A percentile compares a stretch with the other conserved stretches of the same genome.
Evolutionary conservation across 1,284 basidiomycete genomes (phyloP).

Genomic region (Flammula alnicola): DNA sequence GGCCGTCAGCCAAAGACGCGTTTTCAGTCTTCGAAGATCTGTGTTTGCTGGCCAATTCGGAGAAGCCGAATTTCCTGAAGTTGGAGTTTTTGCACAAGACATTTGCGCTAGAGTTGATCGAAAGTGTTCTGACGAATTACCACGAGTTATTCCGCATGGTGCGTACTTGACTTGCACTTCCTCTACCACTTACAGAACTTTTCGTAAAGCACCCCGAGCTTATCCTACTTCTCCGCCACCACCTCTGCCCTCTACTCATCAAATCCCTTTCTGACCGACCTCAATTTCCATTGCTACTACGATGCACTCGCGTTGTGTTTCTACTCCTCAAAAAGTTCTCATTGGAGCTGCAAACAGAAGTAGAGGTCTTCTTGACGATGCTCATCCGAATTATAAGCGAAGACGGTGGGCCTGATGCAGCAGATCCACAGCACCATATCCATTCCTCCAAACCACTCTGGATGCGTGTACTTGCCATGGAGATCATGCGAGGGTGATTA

Average conservation of each 20-base stretch:
- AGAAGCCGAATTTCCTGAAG: conserved; percentile 84
- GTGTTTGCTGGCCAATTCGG: conserved; percentile 84
- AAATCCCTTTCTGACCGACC: conserved; percentile 85
- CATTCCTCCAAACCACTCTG: conserved; percentile 71
- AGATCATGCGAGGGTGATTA: conserved; percentile 82
- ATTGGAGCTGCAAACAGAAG: conserved; percentile 76
- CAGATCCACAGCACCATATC: conserved; percentile 36
- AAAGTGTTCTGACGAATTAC: conserved; percentile 96
- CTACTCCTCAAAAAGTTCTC: conserved; percentile 93
- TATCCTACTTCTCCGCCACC: conserved; percentile 82
- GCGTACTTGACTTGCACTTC: conserved; percentile 21
- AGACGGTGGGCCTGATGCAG: conserved; percentile 50
- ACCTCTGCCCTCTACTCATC: conserved; percentile 89
- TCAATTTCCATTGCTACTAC: conserved; percentile 86
- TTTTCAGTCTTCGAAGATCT: conserved; percentile 90
- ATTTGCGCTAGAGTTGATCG: conserved; percentile 94
- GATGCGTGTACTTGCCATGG: conserved; percentile 91
- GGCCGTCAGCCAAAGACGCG: conserved; percentile 85
- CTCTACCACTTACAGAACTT: not conserved
- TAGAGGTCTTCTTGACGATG: conserved; percentile 84
- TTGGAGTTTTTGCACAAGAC: conserved; percentile 90
- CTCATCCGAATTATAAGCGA: conserved; percentile 81
- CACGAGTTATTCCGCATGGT: conserved; percentile 86
- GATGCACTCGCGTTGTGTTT: conserved; percentile 92
- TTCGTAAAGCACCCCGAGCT: conserved; percentile 75